Base-by-base conservation (phyloP, 441 rosid species). In the Erysimum cheiri region DNA sequence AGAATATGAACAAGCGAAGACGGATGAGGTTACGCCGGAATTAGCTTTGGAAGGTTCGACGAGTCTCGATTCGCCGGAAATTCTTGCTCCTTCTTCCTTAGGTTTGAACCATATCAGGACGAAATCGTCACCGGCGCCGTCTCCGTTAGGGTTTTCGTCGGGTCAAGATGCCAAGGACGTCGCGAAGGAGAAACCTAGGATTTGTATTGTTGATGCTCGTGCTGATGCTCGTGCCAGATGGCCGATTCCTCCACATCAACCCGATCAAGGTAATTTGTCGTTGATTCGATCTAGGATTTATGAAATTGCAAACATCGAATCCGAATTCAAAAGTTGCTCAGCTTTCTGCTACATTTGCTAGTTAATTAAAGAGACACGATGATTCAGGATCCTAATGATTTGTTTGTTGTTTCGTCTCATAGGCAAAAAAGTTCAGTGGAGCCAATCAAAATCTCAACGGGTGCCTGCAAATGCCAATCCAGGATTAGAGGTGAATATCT, bases 31-130 rank as follows among this genome's bases (percentile, higher is more conserved):
- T 9, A 10, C 59, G 49, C 44, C 39, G 11, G 58, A 13, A 19
- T 53, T 26, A 28, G 36, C 54, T 48, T 31, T 10, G 9, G 71
- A 64, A 48, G 58, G 73, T 13, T 63, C 64, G 3, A 29, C 19
- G 44, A 55, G 59, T 58, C 40, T 72, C 15, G 78, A 67, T 68
- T 64, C 85, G n/a, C 70, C 82, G 3, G 83, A 82, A 8, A 81
- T 90, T 61, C 62, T 77, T 9, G 81, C 89, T 33, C 81, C 93
- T 41, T 84, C 93, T 6, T 78, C 88, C n/a, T 84, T 94, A 15
- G 91, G 96, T 43, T 77, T 96, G 61, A 91, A 93, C 48, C 87
- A 85, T 56, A 96, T 96, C 62, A 82, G 73, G 79, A 96, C 98
- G 31, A 89, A 84, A 78, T 91, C 92, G 8, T 64, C 67, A 67